phyloP scores from a whole-genome alignment of 2,329 filamentous ascomycete species.

The Coniosporium tulheliwenetii region DNA sequence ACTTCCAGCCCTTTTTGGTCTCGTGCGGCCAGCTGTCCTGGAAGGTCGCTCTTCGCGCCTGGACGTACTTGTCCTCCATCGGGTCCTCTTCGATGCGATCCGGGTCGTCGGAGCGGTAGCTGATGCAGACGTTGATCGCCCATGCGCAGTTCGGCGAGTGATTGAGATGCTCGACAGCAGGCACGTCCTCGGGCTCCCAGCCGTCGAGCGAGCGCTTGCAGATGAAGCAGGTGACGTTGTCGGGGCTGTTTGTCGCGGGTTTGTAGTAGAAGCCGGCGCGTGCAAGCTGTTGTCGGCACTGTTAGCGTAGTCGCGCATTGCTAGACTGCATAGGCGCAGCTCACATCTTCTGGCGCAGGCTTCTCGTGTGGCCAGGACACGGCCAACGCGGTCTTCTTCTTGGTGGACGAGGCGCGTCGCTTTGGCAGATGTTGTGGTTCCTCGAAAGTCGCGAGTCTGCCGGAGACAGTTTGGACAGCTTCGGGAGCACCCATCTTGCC shows the following conservation, averaged over 20 bases:
- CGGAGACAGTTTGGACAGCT: conserved; percentile 49
- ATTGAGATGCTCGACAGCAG: conserved; percentile 69
- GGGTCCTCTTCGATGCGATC: conserved; percentile 59
- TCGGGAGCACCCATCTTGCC: conserved; percentile 20
- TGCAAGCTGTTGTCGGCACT: conserved; percentile 47
- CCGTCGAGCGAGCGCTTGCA: conserved; percentile 75
- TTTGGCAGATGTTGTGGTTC: conserved; percentile 46
- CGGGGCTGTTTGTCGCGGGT: conserved; percentile 56
- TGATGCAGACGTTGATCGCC: conserved; percentile 50
- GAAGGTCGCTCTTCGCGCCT: conserved; percentile 73
- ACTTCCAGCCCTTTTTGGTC: conserved; percentile 72
- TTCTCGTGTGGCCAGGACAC: conserved; percentile 61
- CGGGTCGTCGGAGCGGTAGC: conserved; percentile 43
- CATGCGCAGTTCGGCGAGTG: conserved; percentile 75
- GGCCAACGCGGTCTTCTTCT: conserved; percentile 42
- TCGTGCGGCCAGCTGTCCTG: conserved; percentile 81
- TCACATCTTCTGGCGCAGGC: conserved; percentile 49
- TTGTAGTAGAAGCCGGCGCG: conserved; percentile 83
- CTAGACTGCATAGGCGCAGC: conserved; percentile 13
- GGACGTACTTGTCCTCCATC: conserved; percentile 50
- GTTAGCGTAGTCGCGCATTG: conserved; percentile 5
- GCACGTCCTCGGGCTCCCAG: conserved; percentile 79
- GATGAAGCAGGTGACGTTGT: conserved; percentile 82
- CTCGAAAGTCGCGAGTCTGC: conserved; percentile 69
- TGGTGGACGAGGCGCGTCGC: conserved; percentile 51